Evolutionary conservation across 148 eudicot species (phyloP), one percentile per base, ranked within the genome.

Genomic region (Rheum nobile): DNA sequence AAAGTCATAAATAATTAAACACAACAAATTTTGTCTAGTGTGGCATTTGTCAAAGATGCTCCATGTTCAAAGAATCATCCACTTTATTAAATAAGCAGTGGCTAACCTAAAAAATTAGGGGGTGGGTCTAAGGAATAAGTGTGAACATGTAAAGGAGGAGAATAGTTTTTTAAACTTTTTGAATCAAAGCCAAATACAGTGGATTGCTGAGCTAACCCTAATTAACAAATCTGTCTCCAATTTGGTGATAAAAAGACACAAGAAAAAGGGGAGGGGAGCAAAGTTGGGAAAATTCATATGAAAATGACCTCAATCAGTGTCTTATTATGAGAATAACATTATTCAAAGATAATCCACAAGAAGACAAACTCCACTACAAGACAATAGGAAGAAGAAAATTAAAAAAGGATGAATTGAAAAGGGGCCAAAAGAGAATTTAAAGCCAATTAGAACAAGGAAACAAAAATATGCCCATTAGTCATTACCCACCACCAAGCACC

Each of bases 31-130:
- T 65, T 32, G 70, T 59, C 34, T 59, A 28, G 13, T 28, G 22
- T 32, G 70, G 21, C 38, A 65, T 31, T 31, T 65, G 70, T 65
- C 70, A 65, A 65, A 65, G 70, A 65, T 65, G 70, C 70, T 65
- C 70, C 38, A 65, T 65, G 39, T 65, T 65, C 70, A 65, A 34
- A 65, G 39, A 34, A 65, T 57, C 67, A n/a, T 50, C 67, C 31
- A 26, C 32, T 57, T 57, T 57, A 57, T 41, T 41, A 26, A 57
- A 57, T 57, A 57, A 57, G 13, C 32, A 22, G 17, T 57, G 67
- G 67, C 67, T 57, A 57, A 57, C 32, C 67, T 57, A 57, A 8
- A 57, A n/a, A 57, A 3, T 57, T 28, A 57, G 67, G 67, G 67
- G 34, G 34, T 57, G 1, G 10, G 67, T 65, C 39, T 34, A 65